Base-by-base conservation (phyloP, 106 monocot species). In the Iris macrosiphon region DNA sequence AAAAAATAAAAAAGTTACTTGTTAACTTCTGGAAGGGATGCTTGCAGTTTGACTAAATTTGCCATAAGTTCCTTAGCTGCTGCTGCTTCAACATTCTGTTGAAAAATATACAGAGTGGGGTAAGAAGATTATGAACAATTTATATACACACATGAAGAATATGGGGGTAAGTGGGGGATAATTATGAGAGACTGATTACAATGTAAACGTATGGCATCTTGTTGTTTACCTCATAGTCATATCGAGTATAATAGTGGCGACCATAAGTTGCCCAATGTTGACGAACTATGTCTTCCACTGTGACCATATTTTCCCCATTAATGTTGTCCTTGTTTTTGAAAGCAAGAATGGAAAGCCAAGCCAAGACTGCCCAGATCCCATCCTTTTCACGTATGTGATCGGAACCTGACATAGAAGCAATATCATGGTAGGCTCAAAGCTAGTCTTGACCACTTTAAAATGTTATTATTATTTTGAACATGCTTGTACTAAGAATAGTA, bases 351-450 rank as follows among this genome's bases (percentile, higher is more conserved):
- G 88, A 93, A 57, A 84, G 69, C 88, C 83, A 93, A 55, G 93
- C 93, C 31, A 94, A 62, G 44, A 95, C 94, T 32, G 94, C 94
- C 94, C 94, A 95, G 31, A 95, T 88, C 14, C 94, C 94, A 79
- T 95, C 94, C 64, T 95, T 95, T 63, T 95, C 94, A 47, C 89
- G 79, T 57, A 95, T 95, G 66, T 94, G 93, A 73, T 94, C 93
- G 17, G 93, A 93, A 40, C 83, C 80, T 83, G 69, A 0, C 48
- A 56, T 4, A 40, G n/a, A 69, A 32, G 1, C 17, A 39, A 59
- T 3, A 52, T 50, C n/a, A n/a, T n/a, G n/a, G n/a, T n/a, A n/a
- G n/a, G n/a, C n/a, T n/a, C n/a, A n/a, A n/a, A n/a, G n/a, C n/a
- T n/a, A n/a, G n/a, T n/a, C n/a, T n/a, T n/a, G n/a, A n/a, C n/a